Conservation (phyloP, 2,329 filamentous ascomycete species). For the Phialophora chinensis region DNA sequence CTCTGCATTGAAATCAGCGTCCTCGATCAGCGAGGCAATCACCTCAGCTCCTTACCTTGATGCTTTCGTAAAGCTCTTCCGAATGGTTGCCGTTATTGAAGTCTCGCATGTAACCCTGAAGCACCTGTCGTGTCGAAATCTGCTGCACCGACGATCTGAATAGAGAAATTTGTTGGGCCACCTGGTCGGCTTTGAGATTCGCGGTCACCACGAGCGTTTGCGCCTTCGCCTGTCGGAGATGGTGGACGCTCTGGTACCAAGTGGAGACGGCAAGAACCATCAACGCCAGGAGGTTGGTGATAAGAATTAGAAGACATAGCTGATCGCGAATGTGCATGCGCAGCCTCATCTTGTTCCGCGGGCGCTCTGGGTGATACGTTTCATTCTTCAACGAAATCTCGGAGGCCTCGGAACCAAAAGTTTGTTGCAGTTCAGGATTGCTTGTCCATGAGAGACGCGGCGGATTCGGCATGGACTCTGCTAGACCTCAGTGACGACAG, state of each 20-base stretch:
- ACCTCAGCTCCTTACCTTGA: slow-evolving; percentile 15
- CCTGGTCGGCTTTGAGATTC: slow-evolving; percentile 80
- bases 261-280: slow-evolving; percentile 75
- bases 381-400: neutral
- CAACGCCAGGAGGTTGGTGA: slow-evolving; percentile 74
- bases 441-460: neutral
- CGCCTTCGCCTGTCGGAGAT: slow-evolving; percentile 45
- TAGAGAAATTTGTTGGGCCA: slow-evolving; percentile 77
- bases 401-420: slow-evolving; percentile 1
- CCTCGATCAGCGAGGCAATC: neutral
- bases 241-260: slow-evolving; percentile 17
- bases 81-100: slow-evolving; percentile 60
- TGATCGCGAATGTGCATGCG: slow-evolving; percentile 86
- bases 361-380: neutral
- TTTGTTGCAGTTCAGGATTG: neutral
- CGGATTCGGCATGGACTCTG: neutral
- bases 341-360: slow-evolving; percentile 56
- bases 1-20: slow-evolving; percentile 10
- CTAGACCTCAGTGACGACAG: neutral
- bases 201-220: slow-evolving; percentile 75
- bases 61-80: slow-evolving; percentile 35
- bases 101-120: slow-evolving; percentile 57
- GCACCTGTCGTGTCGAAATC: slow-evolving; percentile 68
- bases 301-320: slow-evolving; percentile 76
- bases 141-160: slow-evolving; percentile 75